Conservation (phyloP, 768 basidiomycete species). For the Termitomyces sp. region DNA sequence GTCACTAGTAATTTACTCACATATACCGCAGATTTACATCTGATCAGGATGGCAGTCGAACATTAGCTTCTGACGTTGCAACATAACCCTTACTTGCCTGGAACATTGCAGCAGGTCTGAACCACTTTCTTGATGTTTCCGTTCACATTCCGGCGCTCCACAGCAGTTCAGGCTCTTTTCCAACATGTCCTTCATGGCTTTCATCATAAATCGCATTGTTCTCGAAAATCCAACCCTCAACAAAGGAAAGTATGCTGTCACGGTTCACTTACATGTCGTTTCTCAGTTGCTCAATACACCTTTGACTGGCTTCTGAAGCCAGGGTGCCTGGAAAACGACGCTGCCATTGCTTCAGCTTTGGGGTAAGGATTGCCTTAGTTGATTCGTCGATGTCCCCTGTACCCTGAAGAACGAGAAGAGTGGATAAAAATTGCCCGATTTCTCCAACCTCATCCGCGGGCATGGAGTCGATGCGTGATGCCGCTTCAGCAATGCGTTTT, state of each 20-base stretch:
- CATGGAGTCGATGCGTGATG: slow-evolving; percentile 16
- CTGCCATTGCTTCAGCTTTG: slow-evolving; percentile 30
- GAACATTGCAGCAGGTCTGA: slow-evolving; percentile 33
- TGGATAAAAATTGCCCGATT: slow-evolving; percentile 36
- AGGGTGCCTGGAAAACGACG: slow-evolving; percentile 23
- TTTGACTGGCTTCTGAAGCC: slow-evolving; percentile 29
- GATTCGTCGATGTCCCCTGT: slow-evolving; percentile 23
- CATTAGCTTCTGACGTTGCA: not conserved
- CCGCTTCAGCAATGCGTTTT: slow-evolving; percentile 27
- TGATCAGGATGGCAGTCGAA: slow-evolving; percentile 16
- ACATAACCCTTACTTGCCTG: slow-evolving; percentile 19
- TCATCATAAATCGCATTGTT: slow-evolving; percentile 23
- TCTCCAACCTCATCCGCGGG: slow-evolving; percentile 26
- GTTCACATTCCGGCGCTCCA: slow-evolving; percentile 25
- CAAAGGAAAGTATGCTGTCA: not conserved
- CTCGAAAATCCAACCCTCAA: slow-evolving; percentile 16
- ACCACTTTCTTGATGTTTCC: slow-evolving; percentile 17
- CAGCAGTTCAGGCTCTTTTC: slow-evolving; percentile 27
- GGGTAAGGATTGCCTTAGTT: slow-evolving; percentile 28
- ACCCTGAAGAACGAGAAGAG: slow-evolving; percentile 37
- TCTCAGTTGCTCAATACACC: slow-evolving; percentile 31
- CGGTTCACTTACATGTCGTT: slow-evolving; percentile 14
- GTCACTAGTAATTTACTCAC: slow-evolving; percentile 24
- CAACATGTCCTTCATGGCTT: slow-evolving; percentile 25
- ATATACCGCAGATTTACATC: slow-evolving; percentile 41